phyloP scores from a whole-genome alignment of 179 eudicot genomes.

The Camellia oleifera region DNA sequence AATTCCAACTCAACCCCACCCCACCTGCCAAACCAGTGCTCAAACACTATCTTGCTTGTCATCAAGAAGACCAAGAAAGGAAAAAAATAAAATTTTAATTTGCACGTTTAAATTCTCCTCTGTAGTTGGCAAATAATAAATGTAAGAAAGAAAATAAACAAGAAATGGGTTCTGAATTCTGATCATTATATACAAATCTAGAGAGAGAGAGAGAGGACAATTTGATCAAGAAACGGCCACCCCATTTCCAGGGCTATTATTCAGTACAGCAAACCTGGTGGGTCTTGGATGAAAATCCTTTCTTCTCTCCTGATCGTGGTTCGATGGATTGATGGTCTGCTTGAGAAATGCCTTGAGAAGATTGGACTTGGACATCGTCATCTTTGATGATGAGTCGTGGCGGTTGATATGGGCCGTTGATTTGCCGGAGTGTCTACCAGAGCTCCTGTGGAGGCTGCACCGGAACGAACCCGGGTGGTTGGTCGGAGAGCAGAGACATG shows the following conservation, averaged over 20 bases:
- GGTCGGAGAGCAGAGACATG: conserved; percentile 79
- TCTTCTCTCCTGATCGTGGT: conserved; percentile 23
- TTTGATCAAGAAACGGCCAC: conserved; percentile 19
- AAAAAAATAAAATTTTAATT: too few relatives aligned
- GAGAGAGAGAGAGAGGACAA: neutral
- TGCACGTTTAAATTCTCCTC: too few relatives aligned
- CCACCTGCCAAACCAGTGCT: too few relatives aligned
- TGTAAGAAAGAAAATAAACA: too few relatives aligned
- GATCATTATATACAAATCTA: neutral
- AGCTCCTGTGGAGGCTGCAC: conserved; percentile 48
- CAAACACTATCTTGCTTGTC: too few relatives aligned
- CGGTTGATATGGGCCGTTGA: conserved; percentile 12
- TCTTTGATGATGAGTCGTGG: neutral
- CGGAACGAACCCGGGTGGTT: conserved; percentile 82
- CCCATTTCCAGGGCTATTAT: neutral
- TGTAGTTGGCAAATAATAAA: too few relatives aligned
- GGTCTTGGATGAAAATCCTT: conserved; percentile 25
- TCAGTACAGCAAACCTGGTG: conserved; percentile 19
- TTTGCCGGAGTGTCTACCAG: neutral
- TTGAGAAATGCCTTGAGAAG: conserved; percentile 19
- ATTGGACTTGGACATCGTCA: conserved; percentile 8
- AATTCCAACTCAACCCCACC: too few relatives aligned
- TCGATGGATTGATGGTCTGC: conserved; percentile 27
- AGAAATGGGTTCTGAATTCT: neutral
- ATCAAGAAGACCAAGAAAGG: too few relatives aligned